Conservation (phyloP, 2,329 filamentous ascomycete species). For the Epichloe sp. region DNA sequence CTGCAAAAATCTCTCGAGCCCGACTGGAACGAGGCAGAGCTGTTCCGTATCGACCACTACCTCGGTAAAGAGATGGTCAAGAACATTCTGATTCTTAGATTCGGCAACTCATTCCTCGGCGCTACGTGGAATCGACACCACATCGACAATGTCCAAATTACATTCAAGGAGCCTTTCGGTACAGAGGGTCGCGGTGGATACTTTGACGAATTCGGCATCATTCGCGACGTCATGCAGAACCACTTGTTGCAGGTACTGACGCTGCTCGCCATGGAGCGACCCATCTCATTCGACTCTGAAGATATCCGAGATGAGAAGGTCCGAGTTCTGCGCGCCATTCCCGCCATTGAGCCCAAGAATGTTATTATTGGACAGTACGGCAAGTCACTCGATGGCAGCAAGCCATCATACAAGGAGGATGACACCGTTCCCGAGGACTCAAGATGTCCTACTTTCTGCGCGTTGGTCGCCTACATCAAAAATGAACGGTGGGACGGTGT, state of each 20-base stretch:
- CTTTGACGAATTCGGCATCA: constrained; percentile 98
- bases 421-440: constrained; percentile 96
- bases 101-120: constrained; percentile 97
- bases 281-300: constrained; percentile 94
- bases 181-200: constrained; percentile 96
- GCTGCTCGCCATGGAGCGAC: constrained; percentile 92
- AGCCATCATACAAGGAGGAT: constrained; percentile 97
- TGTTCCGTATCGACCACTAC: constrained; percentile 99
- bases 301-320: constrained; percentile 99
- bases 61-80: constrained; percentile 99
- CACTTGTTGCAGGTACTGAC: constrained; percentile 94
- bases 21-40: constrained; percentile 97
- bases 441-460: constrained; percentile 94
- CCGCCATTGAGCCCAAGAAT: constrained; percentile 95
- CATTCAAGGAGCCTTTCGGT: constrained; percentile 98
- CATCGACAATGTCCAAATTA: constrained; percentile 98
- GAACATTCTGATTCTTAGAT: constrained; percentile 95
- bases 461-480: constrained; percentile 96
- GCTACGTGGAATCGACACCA: constrained; percentile 98
- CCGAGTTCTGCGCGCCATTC: constrained; percentile 84
- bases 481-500: constrained; percentile 99
- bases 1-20: constrained; percentile 90
- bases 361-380: constrained; percentile 99
- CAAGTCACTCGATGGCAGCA: constrained; percentile 87
- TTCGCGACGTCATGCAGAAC: constrained; percentile 99